Base-by-base conservation (phyloP, 805 yeast species). In the Wilhelminamyces savonicus region DNA sequence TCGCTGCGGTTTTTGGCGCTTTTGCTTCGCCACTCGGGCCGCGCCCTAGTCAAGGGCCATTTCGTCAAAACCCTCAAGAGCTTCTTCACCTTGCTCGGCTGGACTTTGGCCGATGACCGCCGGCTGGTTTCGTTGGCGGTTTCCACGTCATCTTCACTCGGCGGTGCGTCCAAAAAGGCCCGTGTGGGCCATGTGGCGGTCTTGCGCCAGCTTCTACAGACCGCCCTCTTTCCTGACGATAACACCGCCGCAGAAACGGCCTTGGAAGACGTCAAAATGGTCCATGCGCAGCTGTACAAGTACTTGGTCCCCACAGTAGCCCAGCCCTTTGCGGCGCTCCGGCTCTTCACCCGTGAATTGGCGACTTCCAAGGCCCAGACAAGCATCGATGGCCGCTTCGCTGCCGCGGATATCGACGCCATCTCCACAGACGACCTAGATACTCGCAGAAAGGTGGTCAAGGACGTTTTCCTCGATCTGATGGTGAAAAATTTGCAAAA, bases 31-130 rank as follows among this genome's bases (percentile, higher is more conserved):
- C 57, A 67, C 32, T 72, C 78, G 16, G 65, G 73, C 3, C 70
- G 64, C 24, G 64, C 80, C 6, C 54, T 84, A 9, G 73, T 77
- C 5, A 67, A 79, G 30, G 63, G 76, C 13, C 69, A 77, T 29
- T 87, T 86, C 74, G 66, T 73, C 28, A 82, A 83, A 50, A 65
- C 88, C 5, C 54, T 92, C 32, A 69, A 70, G 34, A 73, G 82
- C 26, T 76, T 74, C 40, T 74, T 82, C 54, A 74, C 80, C 14
- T 63, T 88, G 13, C 52, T 90, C 43, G 80, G 84, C 19, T 88
- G 95, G 95, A 69, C 76, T 1, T 52, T 72, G 27, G 58, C 50
- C 11, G 59, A 52, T 16, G 63, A 55, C 31, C 59, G 59, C 31
- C 51, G 52, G 32, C 50, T 62, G 3, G 45, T 54, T 9, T 55